Evolutionary conservation across 2,329 filamentous ascomycete genomes (phyloP), one percentile per base, ranked within the genome.

Genomic region (Dactylonectria estremocensis): DNA sequence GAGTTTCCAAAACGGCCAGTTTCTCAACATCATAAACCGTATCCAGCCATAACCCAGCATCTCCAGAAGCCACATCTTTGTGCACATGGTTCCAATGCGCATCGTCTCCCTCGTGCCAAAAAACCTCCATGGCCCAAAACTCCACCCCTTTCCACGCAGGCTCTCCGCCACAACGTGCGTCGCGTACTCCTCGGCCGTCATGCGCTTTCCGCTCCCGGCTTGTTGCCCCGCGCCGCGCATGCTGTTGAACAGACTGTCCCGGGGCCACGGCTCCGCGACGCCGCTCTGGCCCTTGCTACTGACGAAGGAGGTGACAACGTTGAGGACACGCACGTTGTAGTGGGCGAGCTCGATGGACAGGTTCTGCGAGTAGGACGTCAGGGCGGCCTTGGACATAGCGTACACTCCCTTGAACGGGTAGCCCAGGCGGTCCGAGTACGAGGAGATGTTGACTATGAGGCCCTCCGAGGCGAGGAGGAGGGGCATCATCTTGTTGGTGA

Each of bases 371-470:
- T 83, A 77, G 43, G 76, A 73, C 10, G 76, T 73, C 2, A 84
- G 71, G 1, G 83, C 83, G 0, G 79, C 82, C 69, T 85, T 85
- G 55, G 78, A 80, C 11, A 82, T 81, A 59, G 81, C 81, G 72
- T 85, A 85, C 31, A 76, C 70, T 7, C 77, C 77, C 14, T 79
- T 76, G 68, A 82, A 83, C 2, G 66, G 66, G 14, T 64, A 68
- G 18, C 54, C 45, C 24, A 61, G 31, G n/a, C 56, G 56, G 16
- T 72, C 74, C 1, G 77, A 76, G 11, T 81, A 70, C 31, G 79
- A 82, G 22, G 81, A 80, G 60, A 83, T 80, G 65, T 84, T 82
- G 43, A 81, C 77, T 58, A 83, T 77, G 6, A 78, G 76, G 7
- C 74, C 74, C n/a, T 74, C 72, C 6, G 78, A 61, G 1, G 70